Base-by-base conservation (phyloP, 805 yeast species). In the Cyberlindnera xishuangbannaensis region DNA sequence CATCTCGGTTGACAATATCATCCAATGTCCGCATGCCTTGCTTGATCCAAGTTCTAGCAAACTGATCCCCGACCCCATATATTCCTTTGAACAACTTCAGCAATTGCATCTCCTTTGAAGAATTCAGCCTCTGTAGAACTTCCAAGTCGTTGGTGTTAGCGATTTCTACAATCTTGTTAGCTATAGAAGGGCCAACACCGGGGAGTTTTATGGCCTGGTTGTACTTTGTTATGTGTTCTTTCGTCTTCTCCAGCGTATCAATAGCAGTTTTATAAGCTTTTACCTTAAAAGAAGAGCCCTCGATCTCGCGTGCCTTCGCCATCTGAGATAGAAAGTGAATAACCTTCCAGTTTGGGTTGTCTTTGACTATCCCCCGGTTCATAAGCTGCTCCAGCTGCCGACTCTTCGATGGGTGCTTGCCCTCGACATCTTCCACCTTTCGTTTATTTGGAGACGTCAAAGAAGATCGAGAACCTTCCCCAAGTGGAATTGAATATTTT, bases 11-110 rank as follows among this genome's bases (percentile, higher is more conserved):
- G 5, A 45, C 25, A 6, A 67, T 50, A 27, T 69, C 74, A 1
- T 67, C 63, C 11, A 65, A 37, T 1, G 65, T 56, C 12, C 65
- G 45, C 18, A 48, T 44, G 4, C 71, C 69, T 34, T 59, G 54
- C 6, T 54, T 39, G 29, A 62, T 58, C 62, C 74, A 64, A 30
- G 54, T 46, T 17, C 50, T 42, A 0, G 78, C 73, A 4, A 54
- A 50, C 6, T 33, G 44, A 4, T 61, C 55, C 0, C 79, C 80
- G 7, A 75, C 75, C 1, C 78, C 77, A 43, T 67, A 62, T 4
- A 75, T 62, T 1, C 61, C 55, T 25, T 56, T 51, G 27, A 75
- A 62, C 26, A 49, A 34, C 15, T 50, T 46, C 21, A 69, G 31
- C 4, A 55, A 42, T 11, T 45, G 36, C 11, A 51, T 31, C 12